Evolutionary conservation across 345 rosid species (phyloP), one percentile per base, ranked within the genome.

Genomic region (Eucalyptus curtisii): DNA sequence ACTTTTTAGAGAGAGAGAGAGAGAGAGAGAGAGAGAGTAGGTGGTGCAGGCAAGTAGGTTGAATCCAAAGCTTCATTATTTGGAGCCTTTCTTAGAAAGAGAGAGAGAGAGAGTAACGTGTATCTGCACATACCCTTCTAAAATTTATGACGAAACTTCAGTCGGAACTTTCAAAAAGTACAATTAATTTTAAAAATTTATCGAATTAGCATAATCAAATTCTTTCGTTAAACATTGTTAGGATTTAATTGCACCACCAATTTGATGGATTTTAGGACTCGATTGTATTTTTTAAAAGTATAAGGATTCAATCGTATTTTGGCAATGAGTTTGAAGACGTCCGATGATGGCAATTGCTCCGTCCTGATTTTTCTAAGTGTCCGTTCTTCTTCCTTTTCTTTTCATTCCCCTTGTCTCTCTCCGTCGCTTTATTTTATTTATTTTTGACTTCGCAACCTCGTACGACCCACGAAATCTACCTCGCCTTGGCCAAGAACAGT

Each of bases 91-190:
- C 81, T 68, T 33, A 8, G 22, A 17, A 4, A 71, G 25, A 71
- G 81, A 33, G 31, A 59, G 66, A 59, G 68, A 59, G 30, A 55
- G 71, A 64, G 71, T 7, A 15, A 14, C 17, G 37, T 30, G 37
- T 64, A n/a, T 64, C 40, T 14, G 31, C 68, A 12, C 8, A 6
- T 27, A 30, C 31, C 22, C 40, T 64, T 42, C 27, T 3, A 6
- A 37, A 10, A 71, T 20, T 31, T 3, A 31, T 7, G 10, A 4
- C 22, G 6, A 16, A 8, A 68, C 0, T 31, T 1, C 4, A 0
- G 8, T 40, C 0, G 0, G 1, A 20, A 20, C 4, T 10, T 76
- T 3, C 0, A 3, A 20, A 10, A 10, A 3, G 4, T 19, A 8
- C 13, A 20, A 6, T 5, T 7, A 3, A 6, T 37, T 4, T 19